Conservation (phyloP, 345 rosid species). For the Hirschfeldia incana region DNA sequence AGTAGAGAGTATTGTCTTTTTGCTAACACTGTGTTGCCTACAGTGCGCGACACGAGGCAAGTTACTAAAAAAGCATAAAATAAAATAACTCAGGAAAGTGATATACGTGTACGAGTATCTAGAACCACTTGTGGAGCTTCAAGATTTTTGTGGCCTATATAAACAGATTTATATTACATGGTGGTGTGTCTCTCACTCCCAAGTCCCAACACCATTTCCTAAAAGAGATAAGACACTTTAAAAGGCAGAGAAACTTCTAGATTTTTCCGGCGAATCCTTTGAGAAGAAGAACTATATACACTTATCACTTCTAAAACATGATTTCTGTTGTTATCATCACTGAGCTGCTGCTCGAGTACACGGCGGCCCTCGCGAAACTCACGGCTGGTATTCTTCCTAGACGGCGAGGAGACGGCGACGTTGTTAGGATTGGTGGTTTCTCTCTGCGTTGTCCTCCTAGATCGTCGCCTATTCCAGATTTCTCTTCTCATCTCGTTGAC, state of each 20-base stretch:
- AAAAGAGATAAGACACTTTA: neutral
- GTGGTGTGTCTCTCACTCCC: neutral
- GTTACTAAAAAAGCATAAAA: neutral
- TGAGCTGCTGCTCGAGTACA: constrained; percentile 56
- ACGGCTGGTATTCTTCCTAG: constrained; percentile 42
- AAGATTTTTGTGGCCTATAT: neutral
- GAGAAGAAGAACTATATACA: neutral
- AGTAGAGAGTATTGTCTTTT: neutral
- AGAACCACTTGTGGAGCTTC: neutral
- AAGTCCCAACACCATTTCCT: neutral
- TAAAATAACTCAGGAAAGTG: neutral
- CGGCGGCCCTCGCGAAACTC: constrained; percentile 49
- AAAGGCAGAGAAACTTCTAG: neutral
- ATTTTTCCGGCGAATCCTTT: neutral
- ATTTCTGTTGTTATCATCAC: constrained; percentile 48
- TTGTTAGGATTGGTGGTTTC: constrained; percentile 17
- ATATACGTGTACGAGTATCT: neutral
- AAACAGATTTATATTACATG: neutral
- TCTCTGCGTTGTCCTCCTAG: constrained; percentile 17
- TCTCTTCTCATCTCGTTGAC: constrained; percentile 35
- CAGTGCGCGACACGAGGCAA: neutral
- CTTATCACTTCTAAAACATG: constrained; percentile 32
- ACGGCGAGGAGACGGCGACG: constrained; percentile 16
- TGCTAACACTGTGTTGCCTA: neutral
- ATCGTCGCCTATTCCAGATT: constrained; percentile 29